Percentiles rank a stretch among this genome's conserved stretches.
Conservation (phyloP, 345 rosid genomes). For the Acer negundo region DNA sequence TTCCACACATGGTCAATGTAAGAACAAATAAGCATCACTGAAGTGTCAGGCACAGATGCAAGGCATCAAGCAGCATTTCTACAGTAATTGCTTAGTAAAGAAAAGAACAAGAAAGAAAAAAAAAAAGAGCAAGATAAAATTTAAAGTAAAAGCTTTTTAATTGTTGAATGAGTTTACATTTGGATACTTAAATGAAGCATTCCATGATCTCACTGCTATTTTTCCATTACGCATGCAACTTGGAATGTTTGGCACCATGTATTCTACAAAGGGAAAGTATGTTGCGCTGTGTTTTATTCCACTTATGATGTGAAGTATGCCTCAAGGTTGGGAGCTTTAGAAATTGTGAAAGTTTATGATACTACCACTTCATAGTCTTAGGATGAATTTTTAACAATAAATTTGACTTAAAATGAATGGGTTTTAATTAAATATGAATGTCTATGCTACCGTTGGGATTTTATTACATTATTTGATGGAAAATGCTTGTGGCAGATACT, state of each 20-base stretch:
- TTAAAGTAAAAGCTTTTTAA: not conserved
- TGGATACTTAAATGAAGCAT: not conserved
- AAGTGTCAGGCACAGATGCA: not conserved
- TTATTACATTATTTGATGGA: constrained; percentile 17
- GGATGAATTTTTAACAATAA: not conserved
- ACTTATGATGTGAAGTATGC: not conserved
- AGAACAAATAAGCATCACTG: not conserved
- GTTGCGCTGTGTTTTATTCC: not conserved
- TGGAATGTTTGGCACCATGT: not conserved
- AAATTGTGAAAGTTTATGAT: not conserved
- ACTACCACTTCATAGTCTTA: not conserved
- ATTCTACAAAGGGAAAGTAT: not conserved
- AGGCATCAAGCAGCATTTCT: not conserved
- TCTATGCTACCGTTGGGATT: not conserved
- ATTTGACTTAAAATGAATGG: not conserved
- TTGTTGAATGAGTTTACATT: not conserved
- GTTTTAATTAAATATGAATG: not conserved
- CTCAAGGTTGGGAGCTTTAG: not conserved
- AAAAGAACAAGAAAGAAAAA: not conserved
- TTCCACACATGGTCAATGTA: not conserved
- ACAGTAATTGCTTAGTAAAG: not conserved
- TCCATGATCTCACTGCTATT: not conserved
- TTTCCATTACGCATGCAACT: not conserved
- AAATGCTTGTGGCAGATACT: constrained; percentile 44
- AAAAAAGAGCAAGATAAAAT: not conserved